These are phyloP conservation scores for Mycena galopus DNA, from an alignment of 768 basidiomycete genomes.

Conservation along the genomic window DNA sequence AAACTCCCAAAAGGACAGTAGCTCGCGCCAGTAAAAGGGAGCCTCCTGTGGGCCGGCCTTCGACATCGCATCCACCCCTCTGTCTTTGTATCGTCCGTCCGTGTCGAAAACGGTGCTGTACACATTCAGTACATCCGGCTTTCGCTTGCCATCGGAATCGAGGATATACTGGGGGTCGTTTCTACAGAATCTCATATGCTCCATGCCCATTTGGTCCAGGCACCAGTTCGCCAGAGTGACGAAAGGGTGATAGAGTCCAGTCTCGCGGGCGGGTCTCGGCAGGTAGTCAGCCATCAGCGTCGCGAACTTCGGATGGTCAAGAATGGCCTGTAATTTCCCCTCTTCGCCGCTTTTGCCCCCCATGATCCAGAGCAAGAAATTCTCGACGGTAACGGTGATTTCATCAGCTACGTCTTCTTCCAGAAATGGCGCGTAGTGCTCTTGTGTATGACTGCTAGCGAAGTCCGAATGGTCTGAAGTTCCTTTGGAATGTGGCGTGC, in stretches of 20 bases:
- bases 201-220: not conserved
- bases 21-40: not conserved
- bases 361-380: conserved; percentile 6
- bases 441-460: not conserved
- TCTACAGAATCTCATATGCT: not conserved
- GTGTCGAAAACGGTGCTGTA: too few species aligned
- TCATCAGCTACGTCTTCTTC: not conserved
- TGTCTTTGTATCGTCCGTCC: too few species aligned
- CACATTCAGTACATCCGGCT: not conserved
- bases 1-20: not conserved
- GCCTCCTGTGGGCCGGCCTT: not conserved
- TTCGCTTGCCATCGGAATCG: not conserved
- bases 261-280: not conserved
- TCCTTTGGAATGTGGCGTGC: not conserved
- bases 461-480: not conserved
- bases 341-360: too few species aligned
- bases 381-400: not conserved
- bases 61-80: too few species aligned
- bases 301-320: not conserved
- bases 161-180: not conserved
- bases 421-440: conserved; percentile 12
- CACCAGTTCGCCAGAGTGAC: conserved; percentile 4
- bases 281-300: not conserved
- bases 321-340: too few species aligned
- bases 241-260: not conserved